Evolutionary conservation across 169 alveolate genomes (phyloP).

Genomic region (Eimeria falciformis): DNA sequence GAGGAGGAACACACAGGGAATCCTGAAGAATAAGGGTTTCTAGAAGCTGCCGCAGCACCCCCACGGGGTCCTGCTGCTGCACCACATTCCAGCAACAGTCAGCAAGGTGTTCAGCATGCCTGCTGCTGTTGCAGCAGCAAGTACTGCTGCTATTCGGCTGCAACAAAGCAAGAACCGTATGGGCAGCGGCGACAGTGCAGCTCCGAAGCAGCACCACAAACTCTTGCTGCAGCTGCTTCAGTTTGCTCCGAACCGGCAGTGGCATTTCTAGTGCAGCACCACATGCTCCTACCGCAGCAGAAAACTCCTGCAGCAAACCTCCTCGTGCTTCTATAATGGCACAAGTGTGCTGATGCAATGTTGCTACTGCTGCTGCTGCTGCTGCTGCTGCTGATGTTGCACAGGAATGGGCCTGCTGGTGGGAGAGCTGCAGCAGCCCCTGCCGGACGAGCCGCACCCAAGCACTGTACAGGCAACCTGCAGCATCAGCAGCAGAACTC

Average conservation of each 20-base stretch:
- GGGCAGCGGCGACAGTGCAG: constrained; percentile 51
- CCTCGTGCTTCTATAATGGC: constrained; percentile 62
- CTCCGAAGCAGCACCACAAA: neutral
- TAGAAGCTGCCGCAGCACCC: constrained; percentile 45
- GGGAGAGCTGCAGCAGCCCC: constrained; percentile 19
- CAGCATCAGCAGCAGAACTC: constrained; percentile 5
- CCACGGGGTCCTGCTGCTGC: constrained; percentile 59
- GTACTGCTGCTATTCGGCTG: neutral
- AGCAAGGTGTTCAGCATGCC: neutral
- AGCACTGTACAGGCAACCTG: neutral
- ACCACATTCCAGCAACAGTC: constrained; percentile 19
- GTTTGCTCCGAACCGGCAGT: neutral
- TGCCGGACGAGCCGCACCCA: constrained; percentile 49
- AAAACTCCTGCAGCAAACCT: constrained; percentile 8
- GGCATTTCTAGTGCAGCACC: constrained; percentile 1
- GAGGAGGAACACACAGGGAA: neutral
- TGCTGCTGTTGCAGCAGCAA: constrained; percentile 12
- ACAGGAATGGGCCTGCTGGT: neutral
- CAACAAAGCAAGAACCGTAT: neutral
- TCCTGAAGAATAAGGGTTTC: constrained; percentile 15
- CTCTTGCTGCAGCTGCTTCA: constrained; percentile 33
- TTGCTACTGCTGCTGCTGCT: neutral
- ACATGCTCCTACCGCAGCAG: constrained; percentile 46
- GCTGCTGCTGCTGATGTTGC: neutral
- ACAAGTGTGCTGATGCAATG: constrained; percentile 30